Percentiles rank a stretch among this genome's conserved stretches.
phyloP scores from a whole-genome alignment of 768 basidiomycete genomes.

The Termitomyces sp. region DNA sequence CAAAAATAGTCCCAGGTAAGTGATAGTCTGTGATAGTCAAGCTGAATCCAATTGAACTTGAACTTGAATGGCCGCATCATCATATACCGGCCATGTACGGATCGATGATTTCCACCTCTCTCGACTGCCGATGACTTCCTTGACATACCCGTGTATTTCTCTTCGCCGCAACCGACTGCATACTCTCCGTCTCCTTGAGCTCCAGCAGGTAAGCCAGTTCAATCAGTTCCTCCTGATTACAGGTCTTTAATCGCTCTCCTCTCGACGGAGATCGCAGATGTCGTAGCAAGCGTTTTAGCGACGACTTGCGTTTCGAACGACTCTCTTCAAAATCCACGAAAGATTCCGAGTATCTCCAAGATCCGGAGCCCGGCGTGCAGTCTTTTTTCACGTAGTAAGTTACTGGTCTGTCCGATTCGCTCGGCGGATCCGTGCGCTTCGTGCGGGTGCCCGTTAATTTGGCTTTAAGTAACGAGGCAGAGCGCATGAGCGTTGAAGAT shows the following conservation, averaged over 20 bases:
- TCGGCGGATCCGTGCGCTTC: not conserved
- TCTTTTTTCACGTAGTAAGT: not conserved
- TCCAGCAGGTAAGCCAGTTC: slow-evolving; percentile 8
- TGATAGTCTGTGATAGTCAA: not conserved
- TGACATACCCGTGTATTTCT: slow-evolving; percentile 6
- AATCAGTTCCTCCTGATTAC: not conserved
- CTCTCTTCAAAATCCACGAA: not conserved
- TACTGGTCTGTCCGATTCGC: not conserved
- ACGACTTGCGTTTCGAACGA: slow-evolving; percentile 5
- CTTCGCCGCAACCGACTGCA: slow-evolving; percentile 12
- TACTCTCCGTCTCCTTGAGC: slow-evolving; percentile 11
- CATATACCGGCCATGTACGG: slow-evolving; percentile 4
- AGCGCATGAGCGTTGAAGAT: slow-evolving; percentile 3
- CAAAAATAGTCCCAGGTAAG: not conserved
- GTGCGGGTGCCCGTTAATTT: not conserved
- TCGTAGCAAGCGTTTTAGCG: slow-evolving; percentile 5
- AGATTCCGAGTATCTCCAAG: not conserved
- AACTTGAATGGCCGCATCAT: too few species aligned
- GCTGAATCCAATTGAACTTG: too few species aligned
- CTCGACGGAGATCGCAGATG: slow-evolving; percentile 5
- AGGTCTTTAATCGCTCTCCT: not conserved
- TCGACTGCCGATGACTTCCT: slow-evolving; percentile 3
- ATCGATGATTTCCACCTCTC: slow-evolving; percentile 14
- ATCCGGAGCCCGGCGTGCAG: not conserved
- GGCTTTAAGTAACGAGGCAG: slow-evolving; percentile 6